These are phyloP conservation scores for Limonium bicolor DNA, from an alignment of 148 eudicot species.

Conservation along the genomic window DNA sequence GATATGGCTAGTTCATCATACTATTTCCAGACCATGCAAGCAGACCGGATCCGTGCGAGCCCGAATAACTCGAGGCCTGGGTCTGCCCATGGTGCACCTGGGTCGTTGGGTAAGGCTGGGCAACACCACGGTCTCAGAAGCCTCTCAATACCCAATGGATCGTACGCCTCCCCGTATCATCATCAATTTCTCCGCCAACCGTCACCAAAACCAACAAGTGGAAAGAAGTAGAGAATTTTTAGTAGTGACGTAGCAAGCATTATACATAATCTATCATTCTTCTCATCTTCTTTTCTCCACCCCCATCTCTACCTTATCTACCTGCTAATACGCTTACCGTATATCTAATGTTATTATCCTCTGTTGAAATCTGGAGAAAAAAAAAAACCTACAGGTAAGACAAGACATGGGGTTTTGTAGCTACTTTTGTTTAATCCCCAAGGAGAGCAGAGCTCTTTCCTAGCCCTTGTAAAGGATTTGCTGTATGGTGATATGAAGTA, in stretches of 20 bases:
- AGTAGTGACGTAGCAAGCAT: no score
- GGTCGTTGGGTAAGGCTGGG: constrained; percentile 28
- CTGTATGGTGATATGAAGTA: constrained; percentile 2
- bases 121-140: constrained; percentile 44
- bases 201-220: constrained; percentile 58
- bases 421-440: constrained; percentile 1
- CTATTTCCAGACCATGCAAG: constrained; percentile 54
- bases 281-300: no score
- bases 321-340: no score
- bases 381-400: constrained; percentile 5
- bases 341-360: neutral
- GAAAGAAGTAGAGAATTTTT: constrained; percentile 26
- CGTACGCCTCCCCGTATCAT: constrained; percentile 48
- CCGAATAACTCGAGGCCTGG: constrained; percentile 33
- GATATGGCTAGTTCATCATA: constrained; percentile 71
- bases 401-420: constrained; percentile 1
- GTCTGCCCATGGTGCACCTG: constrained; percentile 10
- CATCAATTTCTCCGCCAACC: constrained; percentile 30
- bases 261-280: neutral
- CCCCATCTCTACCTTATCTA: no score
- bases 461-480: constrained; percentile 6
- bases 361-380: constrained; percentile 5
- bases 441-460: no score
- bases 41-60: constrained; percentile 36
- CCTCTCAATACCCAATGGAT: constrained; percentile 55